Base-by-base conservation (phyloP, 176 grass and related monocot genomes). In the Juncus effusus region DNA sequence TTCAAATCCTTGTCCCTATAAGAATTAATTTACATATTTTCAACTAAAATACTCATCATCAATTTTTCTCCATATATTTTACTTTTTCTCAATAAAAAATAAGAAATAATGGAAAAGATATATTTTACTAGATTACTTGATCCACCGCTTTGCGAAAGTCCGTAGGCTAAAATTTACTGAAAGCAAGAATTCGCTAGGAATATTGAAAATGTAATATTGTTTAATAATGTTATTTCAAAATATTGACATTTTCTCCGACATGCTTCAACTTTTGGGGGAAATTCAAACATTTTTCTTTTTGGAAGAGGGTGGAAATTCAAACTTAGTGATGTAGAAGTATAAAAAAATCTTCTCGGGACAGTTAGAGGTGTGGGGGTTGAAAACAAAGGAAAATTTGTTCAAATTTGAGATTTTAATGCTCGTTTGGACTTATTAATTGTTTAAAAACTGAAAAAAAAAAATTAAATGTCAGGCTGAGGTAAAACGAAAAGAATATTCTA, bases 371-470 rank as follows among this genome's bases (percentile, higher is more conserved):
- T 28, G 19, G 19, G 49, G 2, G 37, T 70, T 15, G 51, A 70
- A 70, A 70, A 56, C 2, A 56, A 13, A 58, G 63, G 9, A 51
- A 57, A 70, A 70, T 57, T 3, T 69, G 12, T 36, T 8, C 35
- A 56, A 39, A 40, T 53, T 70, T 41, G 10, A 38, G 5, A 55
- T 11, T n/a, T 42, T 57, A 70, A 70, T 55, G 67, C 67, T 70
- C 37, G 54, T 40, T 51, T 70, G 16, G 67, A 70, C 67, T 40
- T 70, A 5, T 47, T 47, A 70, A 42, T 42, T 57, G 5, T 70
- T 70, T 68, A 36, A 13, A 70, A 70, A 54, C 11, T 13, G 11
- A 38, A 3, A 51, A 35, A 51, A 35, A 16, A 40, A 16, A 7
- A 64, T 45, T 64, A 9, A 64, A 13, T 64, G n/a, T 64, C 5